A percentile compares a stretch with the other conserved stretches of the same genome.
Conservation (phyloP, 805 yeast genomes). For the Yarrowia deformans region DNA sequence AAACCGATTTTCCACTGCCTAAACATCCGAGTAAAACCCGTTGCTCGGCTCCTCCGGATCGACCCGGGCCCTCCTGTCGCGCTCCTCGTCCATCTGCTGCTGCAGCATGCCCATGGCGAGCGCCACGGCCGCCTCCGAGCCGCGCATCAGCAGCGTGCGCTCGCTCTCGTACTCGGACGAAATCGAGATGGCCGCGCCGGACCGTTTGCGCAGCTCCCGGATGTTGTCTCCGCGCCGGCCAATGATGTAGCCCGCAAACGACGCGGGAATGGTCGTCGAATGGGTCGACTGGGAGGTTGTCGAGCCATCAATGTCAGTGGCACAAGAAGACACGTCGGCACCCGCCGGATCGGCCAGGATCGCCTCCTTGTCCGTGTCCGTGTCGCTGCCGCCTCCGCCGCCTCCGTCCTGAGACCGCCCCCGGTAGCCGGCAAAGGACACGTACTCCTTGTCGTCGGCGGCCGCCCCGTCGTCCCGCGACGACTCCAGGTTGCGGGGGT, state of each 20-base stretch:
- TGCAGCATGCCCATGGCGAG: conserved; percentile 63
- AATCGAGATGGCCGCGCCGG: conserved; percentile 81
- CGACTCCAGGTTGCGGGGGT: conserved; percentile 49
- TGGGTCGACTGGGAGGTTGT: neutral
- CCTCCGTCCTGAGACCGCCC: neutral
- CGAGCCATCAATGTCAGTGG: too few relatives aligned
- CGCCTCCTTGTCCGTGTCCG: neutral
- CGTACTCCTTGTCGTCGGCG: conserved; percentile 22
- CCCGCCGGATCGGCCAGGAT: neutral
- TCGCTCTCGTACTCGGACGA: conserved; percentile 69
- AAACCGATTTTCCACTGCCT: neutral
- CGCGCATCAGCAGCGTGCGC: conserved; percentile 51
- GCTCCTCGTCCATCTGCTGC: conserved; percentile 52
- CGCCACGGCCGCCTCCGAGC: conserved; percentile 63
- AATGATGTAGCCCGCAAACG: conserved; percentile 86
- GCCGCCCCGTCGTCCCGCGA: conserved; percentile 42
- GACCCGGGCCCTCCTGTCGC: conserved; percentile 8
- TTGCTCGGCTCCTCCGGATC: neutral
- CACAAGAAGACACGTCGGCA: too few relatives aligned
- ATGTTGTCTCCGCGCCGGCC: conserved; percentile 87
- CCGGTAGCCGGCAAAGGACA: conserved; percentile 20
- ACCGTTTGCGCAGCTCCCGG: conserved; percentile 78
- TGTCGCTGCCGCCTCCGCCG: neutral
- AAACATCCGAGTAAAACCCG: neutral
- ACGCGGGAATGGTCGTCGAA: conserved; percentile 64